Conservation (phyloP, 2,329 filamentous ascomycete species). For the Exophiala sp. region DNA sequence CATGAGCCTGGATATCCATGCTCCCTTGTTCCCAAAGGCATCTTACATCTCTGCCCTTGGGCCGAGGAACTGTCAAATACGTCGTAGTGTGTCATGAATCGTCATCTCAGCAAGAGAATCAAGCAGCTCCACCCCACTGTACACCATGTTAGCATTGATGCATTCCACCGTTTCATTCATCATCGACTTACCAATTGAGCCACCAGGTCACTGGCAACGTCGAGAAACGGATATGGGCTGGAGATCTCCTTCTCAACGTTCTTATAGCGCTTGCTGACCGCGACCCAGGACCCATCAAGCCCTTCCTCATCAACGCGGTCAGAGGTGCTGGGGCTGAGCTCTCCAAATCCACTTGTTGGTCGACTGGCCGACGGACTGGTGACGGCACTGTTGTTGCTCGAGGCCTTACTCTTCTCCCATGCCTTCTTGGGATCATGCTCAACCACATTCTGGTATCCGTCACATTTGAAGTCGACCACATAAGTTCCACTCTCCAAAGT, state of each 20-base stretch:
- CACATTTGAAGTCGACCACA: slow-evolving; percentile 97
- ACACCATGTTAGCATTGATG: slow-evolving; percentile 13
- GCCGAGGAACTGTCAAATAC: neutral
- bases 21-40: neutral
- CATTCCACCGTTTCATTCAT: slow-evolving; percentile 41
- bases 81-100: slow-evolving; percentile 1
- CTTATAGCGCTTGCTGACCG: slow-evolving; percentile 44
- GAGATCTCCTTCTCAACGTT: slow-evolving; percentile 91
- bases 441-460: slow-evolving; percentile 87
- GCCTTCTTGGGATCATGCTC: slow-evolving; percentile 37
- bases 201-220: slow-evolving; percentile 85
- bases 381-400: slow-evolving; percentile 37
- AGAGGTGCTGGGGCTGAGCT: slow-evolving; percentile 17
- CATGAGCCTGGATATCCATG: neutral
- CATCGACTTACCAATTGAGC: slow-evolving; percentile 75
- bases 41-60: neutral
- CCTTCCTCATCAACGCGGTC: slow-evolving; percentile 31
- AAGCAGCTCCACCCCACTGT: slow-evolving; percentile 23
- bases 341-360: slow-evolving; percentile 42
- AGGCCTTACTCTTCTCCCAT: slow-evolving; percentile 23
- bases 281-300: slow-evolving; percentile 45
- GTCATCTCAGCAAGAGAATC: slow-evolving; percentile 3
- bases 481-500: slow-evolving; percentile 88
- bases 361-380: slow-evolving; percentile 41
- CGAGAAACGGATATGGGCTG: slow-evolving; percentile 90